These are phyloP conservation scores for Ploettnerulaceae sp. DNA, from an alignment of 2,329 filamentous ascomycete genomes.

Conservation along the genomic window DNA sequence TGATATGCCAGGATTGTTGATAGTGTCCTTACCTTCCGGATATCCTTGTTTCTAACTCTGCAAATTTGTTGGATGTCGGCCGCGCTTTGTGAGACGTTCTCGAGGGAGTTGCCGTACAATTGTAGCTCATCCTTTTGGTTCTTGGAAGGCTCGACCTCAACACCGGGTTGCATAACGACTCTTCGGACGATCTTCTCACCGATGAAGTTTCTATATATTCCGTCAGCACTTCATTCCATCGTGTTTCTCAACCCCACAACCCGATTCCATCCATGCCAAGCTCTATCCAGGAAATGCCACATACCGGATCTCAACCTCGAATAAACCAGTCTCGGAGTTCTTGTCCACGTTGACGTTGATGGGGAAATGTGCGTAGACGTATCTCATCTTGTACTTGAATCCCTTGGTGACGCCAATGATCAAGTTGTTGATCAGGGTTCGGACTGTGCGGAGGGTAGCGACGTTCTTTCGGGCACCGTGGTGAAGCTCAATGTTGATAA, in stretches of 20 bases:
- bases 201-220: slow-evolving; percentile 74
- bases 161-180: slow-evolving; percentile 83
- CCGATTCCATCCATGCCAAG: background rate
- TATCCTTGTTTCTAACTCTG: slow-evolving; percentile 99
- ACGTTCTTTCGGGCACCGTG: slow-evolving; percentile 97
- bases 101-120: slow-evolving; percentile 88
- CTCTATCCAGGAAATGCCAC: slow-evolving; percentile 33
- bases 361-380: slow-evolving; percentile 99
- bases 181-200: slow-evolving; percentile 98
- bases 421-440: slow-evolving; percentile 97
- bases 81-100: slow-evolving; percentile 95
- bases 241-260: slow-evolving; percentile 1
- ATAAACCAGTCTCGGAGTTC: slow-evolving; percentile 83
- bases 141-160: slow-evolving; percentile 85
- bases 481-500: slow-evolving; percentile 97
- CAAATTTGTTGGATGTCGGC: slow-evolving; percentile 99
- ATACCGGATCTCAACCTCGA: slow-evolving; percentile 95
- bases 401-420: slow-evolving; percentile 98
- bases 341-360: slow-evolving; percentile 99
- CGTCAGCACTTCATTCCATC: slow-evolving; percentile 32
- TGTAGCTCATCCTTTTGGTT: slow-evolving; percentile 97
- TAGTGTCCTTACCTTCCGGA: slow-evolving; percentile 78
- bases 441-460: slow-evolving; percentile 95
- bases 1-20: no score
- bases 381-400: slow-evolving; percentile 99